phyloP scores from a whole-genome alignment of 2,329 filamentous ascomycete genomes.

The Neofusicoccum sp. region DNA sequence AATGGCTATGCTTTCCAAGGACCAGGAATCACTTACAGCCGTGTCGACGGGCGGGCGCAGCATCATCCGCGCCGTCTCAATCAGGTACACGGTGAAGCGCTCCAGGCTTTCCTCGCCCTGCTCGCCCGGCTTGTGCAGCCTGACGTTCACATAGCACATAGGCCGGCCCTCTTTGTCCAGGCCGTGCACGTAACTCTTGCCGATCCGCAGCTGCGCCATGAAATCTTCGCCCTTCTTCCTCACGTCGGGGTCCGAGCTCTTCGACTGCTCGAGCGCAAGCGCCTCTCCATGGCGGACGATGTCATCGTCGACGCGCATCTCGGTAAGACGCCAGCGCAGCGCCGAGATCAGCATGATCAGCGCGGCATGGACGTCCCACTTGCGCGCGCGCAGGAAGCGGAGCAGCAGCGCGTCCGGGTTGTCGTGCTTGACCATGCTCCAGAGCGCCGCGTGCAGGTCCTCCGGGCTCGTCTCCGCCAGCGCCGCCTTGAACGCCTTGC shows the following conservation, averaged over 20 bases:
- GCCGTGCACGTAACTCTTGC: conserved; percentile 91
- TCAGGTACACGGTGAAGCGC: conserved; percentile 86
- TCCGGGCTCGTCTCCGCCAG: conserved; percentile 75
- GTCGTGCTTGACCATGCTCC: conserved; percentile 94
- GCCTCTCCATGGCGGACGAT: conserved; percentile 57
- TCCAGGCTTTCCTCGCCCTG: conserved; percentile 81
- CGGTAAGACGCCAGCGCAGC: conserved; percentile 81
- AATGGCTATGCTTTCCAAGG: not conserved
- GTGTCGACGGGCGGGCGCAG: conserved; percentile 81
- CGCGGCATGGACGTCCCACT: conserved; percentile 90
- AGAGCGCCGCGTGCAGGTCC: conserved; percentile 75
- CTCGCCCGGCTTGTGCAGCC: conserved; percentile 77
- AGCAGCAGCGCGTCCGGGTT: conserved; percentile 76
- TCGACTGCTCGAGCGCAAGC: conserved; percentile 59
- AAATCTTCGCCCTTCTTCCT: conserved; percentile 77
- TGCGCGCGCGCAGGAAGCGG: conserved; percentile 49
- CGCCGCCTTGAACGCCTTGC: conserved; percentile 79
- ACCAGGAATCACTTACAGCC: conserved; percentile 64
- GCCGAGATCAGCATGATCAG: conserved; percentile 92
- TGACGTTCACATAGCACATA: conserved; percentile 79
- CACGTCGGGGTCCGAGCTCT: conserved; percentile 56
- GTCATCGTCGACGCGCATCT: conserved; percentile 86
- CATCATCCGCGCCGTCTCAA: conserved; percentile 88
- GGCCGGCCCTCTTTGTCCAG: conserved; percentile 80
- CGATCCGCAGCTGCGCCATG: conserved; percentile 77